Base-by-base conservation (phyloP, 2,329 filamentous ascomycete species). In the Camptophora hylomeconis region DNA sequence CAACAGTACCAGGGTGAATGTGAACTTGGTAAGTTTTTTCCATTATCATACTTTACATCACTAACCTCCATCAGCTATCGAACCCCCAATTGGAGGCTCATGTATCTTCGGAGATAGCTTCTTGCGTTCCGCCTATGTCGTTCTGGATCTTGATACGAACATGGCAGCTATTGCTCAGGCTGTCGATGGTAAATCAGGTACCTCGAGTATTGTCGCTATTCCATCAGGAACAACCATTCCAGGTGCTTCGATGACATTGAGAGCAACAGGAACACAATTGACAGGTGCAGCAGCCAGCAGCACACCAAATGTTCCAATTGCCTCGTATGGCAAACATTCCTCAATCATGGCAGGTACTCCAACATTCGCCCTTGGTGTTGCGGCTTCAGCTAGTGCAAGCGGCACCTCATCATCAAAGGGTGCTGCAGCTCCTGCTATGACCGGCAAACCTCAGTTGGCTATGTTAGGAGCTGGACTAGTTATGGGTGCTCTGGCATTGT, bases 81-180 rank as follows among this genome's bases (percentile, higher is more conserved):
- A 66, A 2, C 70, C 74, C 2, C 62, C 72, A 2, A 63, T 61
- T 4, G 42, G 51, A 1, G 60, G 63, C 14, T 63, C 65, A 13
- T 62, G 64, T 22, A 70, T 81, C 3, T 54, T 83, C 12, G 79
- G 79, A n/a, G 79, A 83, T 46, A 79, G 77, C 0, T 83, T 84
- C 49, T 56, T 84, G 31, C 64, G 79, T 26, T 76, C 72, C 20
- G 77, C 77, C 0, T 84, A 84, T 42, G 66, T 80, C 10, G 78
- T 84, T 7, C 83, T 78, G 47, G 76, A 83, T 48, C 58, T 82
- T 16, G 68, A 61, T 17, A 80, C 79, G 50, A 73, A 81, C 49
- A 63, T 78, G 51, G 73, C 82, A 39, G 75, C 73, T 2, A 54
- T 83, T 17, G 79, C 76, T 2, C 70, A 75, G 49, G 75, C 75